Evolutionary conservation across 2,329 filamentous ascomycete genomes (phyloP).

Genomic region (Paecilomyces niveus): DNA sequence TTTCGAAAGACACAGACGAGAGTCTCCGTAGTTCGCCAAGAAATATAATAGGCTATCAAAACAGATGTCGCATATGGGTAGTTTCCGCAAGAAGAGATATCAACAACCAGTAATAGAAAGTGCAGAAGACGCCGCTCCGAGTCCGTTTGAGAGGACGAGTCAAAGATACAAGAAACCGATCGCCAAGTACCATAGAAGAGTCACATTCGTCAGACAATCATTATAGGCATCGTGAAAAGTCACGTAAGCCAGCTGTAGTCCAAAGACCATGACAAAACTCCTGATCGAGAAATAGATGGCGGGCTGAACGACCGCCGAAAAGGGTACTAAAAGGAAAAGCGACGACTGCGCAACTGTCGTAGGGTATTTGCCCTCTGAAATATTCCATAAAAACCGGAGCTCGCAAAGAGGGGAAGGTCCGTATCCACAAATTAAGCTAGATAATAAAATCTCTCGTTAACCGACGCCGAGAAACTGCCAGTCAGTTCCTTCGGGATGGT

Average conservation of each 20-base stretch:
- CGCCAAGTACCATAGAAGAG: neutral
- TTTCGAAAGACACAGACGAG: neutral
- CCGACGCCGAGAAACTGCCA: slow-evolving; percentile 33
- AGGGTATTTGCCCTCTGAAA: neutral
- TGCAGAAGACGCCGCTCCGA: neutral
- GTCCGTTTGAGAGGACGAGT: neutral
- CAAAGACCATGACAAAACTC: neutral
- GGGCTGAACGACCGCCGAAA: neutral
- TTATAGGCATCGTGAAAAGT: neutral
- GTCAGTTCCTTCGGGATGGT: slow-evolving; percentile 33
- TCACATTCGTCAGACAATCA: neutral
- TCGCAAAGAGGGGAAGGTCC: neutral
- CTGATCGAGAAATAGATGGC: neutral
- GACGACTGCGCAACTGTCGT: neutral
- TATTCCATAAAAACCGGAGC: neutral
- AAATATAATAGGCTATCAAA: neutral
- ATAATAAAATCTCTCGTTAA: slow-evolving; percentile 13
- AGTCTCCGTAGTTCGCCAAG: neutral
- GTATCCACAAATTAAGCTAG: neutral
- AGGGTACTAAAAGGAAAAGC: neutral
- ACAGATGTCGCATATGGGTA: neutral
- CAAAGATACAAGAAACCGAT: neutral
- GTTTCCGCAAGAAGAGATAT: neutral
- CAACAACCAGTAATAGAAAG: neutral
- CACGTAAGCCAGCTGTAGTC: neutral